Percentiles rank a stretch among this genome's conserved stretches.
Conservation (phyloP, 1,284 basidiomycete species). For the Pyrrhoderma lamaoense region DNA sequence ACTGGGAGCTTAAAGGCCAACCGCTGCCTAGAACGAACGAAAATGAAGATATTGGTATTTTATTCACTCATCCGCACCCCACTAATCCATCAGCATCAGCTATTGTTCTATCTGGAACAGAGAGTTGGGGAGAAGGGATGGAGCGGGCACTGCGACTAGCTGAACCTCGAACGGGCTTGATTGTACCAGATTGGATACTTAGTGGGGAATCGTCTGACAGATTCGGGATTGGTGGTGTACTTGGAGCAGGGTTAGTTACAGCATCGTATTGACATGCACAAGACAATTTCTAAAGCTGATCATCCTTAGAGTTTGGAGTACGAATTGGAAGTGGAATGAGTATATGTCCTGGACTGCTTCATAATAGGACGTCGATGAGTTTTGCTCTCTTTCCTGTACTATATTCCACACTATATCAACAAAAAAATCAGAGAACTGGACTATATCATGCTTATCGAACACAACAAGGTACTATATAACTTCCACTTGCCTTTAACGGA, state of each 20-base stretch:
- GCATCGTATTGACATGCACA: too few relatives aligned
- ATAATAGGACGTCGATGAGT: too few relatives aligned
- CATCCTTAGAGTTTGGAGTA: slow-evolving; percentile 6
- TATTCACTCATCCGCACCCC: slow-evolving; percentile 69
- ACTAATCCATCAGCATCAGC: slow-evolving; percentile 31
- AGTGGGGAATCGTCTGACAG: slow-evolving; percentile 43
- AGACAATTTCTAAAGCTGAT: too few relatives aligned
- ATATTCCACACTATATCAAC: too few relatives aligned
- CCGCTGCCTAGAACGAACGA: not conserved
- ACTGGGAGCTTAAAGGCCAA: not conserved
- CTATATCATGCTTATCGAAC: too few relatives aligned
- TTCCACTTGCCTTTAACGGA: too few relatives aligned
- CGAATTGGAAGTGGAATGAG: slow-evolving; percentile 12
- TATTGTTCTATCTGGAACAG: slow-evolving; percentile 55
- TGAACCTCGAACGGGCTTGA: slow-evolving; percentile 72
- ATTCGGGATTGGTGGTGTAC: slow-evolving; percentile 62
- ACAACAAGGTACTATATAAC: too few relatives aligned
- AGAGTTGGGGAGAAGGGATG: slow-evolving; percentile 37
- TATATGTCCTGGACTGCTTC: slow-evolving; percentile 1
- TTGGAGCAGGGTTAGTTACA: slow-evolving; percentile 54
- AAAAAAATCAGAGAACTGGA: too few relatives aligned
- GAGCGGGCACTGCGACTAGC: slow-evolving; percentile 66
- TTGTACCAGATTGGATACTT: slow-evolving; percentile 70
- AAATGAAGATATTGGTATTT: slow-evolving; percentile 35
- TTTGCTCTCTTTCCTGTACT: too few relatives aligned